These are phyloP conservation scores for Bretziella fagacearum DNA, from an alignment of 2,329 filamentous ascomycete genomes.

Conservation along the genomic window DNA sequence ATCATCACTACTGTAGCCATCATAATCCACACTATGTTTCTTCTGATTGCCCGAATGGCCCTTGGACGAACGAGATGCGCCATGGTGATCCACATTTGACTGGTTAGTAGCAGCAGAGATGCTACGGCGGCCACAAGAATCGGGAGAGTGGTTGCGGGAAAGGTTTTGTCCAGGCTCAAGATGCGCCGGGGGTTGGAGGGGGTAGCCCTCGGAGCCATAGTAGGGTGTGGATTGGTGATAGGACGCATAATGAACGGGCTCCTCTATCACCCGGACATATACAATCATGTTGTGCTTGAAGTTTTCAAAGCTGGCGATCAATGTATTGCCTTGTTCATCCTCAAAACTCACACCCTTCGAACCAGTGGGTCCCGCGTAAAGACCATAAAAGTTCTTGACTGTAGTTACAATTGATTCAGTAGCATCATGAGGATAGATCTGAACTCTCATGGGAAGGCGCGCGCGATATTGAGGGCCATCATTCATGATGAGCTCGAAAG, in stretches of 20 bases:
- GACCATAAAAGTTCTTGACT: slow-evolving; percentile 96
- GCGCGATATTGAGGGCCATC: slow-evolving; percentile 47
- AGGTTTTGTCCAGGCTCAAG: slow-evolving; percentile 34
- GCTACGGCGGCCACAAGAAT: slow-evolving; percentile 54
- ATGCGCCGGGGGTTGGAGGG: slow-evolving; percentile 30
- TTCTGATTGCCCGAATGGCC: not conserved
- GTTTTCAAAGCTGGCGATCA: slow-evolving; percentile 95
- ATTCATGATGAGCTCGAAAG: slow-evolving; percentile 58
- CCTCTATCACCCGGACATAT: slow-evolving; percentile 70
- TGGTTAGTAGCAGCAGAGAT: slow-evolving; percentile 45
- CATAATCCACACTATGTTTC: slow-evolving; percentile 38
- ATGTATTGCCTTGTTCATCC: slow-evolving; percentile 70
- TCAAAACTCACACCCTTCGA: slow-evolving; percentile 86
- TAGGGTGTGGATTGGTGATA: slow-evolving; percentile 11
- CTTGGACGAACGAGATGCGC: slow-evolving; percentile 26
- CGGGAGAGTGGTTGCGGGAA: slow-evolving; percentile 59
- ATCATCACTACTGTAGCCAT: slow-evolving; percentile 80
- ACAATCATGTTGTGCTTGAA: slow-evolving; percentile 84
- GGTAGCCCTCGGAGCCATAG: slow-evolving; percentile 36
- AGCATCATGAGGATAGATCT: slow-evolving; percentile 89
- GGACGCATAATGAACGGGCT: slow-evolving; percentile 19
- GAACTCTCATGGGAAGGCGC: slow-evolving; percentile 67
- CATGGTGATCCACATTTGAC: slow-evolving; percentile 34
- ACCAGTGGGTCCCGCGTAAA: slow-evolving; percentile 58
- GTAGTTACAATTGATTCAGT: slow-evolving; percentile 96